Conservation (phyloP, 2,329 filamentous ascomycete species). For the Fusarium paranaense region DNA sequence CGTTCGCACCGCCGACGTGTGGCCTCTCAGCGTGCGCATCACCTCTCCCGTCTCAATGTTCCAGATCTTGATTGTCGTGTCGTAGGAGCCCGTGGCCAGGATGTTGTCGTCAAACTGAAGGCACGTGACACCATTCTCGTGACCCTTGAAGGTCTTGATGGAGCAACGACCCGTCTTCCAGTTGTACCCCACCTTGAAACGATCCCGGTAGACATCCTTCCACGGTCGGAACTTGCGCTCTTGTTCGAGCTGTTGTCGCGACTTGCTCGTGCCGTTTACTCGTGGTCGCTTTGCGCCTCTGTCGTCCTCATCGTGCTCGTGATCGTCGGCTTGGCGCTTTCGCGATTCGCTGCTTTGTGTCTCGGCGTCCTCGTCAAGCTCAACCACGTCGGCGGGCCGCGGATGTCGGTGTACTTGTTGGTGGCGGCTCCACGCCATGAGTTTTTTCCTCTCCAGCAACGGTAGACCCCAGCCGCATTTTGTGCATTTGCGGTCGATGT, state of each 20-base stretch:
- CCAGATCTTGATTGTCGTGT: constrained; percentile 96
- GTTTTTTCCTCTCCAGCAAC: constrained; percentile 85
- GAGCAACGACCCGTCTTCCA: constrained; percentile 96
- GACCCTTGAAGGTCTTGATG: constrained; percentile 83
- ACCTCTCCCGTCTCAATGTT: constrained; percentile 89
- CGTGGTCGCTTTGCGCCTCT: constrained; percentile 50
- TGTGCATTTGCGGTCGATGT: constrained; percentile 92
- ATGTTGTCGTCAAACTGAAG: constrained; percentile 83
- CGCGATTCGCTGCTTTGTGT: constrained; percentile 43
- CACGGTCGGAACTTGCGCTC: constrained; percentile 74
- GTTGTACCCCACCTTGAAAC: constrained; percentile 95
- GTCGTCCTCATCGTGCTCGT: constrained; percentile 44
- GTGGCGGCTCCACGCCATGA: constrained; percentile 88
- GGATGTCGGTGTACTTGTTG: constrained; percentile 71
- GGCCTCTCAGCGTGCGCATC: constrained; percentile 85
- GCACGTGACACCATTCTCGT: constrained; percentile 78
- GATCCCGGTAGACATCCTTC: constrained; percentile 97
- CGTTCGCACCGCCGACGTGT: constrained; percentile 85
- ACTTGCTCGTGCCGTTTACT: constrained; percentile 37
- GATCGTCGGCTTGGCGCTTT: constrained; percentile 48
- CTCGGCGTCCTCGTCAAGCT: constrained; percentile 41
- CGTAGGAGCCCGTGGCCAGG: constrained; percentile 94
- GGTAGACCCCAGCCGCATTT: constrained; percentile 97
- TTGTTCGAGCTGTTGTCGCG: constrained; percentile 51
- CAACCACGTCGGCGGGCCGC: constrained; percentile 37